Conservation (phyloP, 441 rosid genomes). For the Theobroma grandiflorum region DNA sequence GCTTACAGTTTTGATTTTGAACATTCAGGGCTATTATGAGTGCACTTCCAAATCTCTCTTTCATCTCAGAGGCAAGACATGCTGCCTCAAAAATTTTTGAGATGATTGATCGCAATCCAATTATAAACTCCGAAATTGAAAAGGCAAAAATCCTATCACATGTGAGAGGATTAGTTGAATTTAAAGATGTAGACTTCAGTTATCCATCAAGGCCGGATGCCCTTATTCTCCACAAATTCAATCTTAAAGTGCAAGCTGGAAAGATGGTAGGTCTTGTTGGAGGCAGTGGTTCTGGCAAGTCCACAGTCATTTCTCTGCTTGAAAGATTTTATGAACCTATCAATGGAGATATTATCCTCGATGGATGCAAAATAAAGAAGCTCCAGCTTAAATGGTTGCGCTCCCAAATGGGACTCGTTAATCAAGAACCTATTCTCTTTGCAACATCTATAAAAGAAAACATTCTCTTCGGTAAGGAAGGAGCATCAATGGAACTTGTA, state of each 20-base stretch:
- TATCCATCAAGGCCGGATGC: slow-evolving; percentile 49
- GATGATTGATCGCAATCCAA: slow-evolving; percentile 44
- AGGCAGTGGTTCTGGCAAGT: slow-evolving; percentile 56
- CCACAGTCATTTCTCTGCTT: slow-evolving; percentile 48
- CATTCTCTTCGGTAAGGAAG: slow-evolving; percentile 53
- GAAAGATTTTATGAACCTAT: slow-evolving; percentile 51
- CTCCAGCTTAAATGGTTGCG: slow-evolving; percentile 55
- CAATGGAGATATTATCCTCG: slow-evolving; percentile 42
- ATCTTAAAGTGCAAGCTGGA: slow-evolving; percentile 46
- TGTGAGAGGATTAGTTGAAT: slow-evolving; percentile 49
- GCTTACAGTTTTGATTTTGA: background rate
- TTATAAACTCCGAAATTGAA: slow-evolving; percentile 36
- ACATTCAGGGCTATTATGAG: slow-evolving; percentile 42
- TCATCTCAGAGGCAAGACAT: slow-evolving; percentile 37
- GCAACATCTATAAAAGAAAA: slow-evolving; percentile 56
- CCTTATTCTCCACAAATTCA: slow-evolving; percentile 38
- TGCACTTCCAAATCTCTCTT: slow-evolving; percentile 51
- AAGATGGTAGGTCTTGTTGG: slow-evolving; percentile 50
- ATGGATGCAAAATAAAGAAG: slow-evolving; percentile 42
- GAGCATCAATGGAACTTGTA: slow-evolving; percentile 42
- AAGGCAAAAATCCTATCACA: slow-evolving; percentile 40
- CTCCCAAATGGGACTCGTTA: slow-evolving; percentile 56
- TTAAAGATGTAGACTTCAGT: slow-evolving; percentile 46
- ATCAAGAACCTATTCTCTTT: slow-evolving; percentile 52
- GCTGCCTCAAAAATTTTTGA: slow-evolving; percentile 39